Evolutionary conservation across 345 rosid species (phyloP).

Genomic region (Physaria fendleri): DNA sequence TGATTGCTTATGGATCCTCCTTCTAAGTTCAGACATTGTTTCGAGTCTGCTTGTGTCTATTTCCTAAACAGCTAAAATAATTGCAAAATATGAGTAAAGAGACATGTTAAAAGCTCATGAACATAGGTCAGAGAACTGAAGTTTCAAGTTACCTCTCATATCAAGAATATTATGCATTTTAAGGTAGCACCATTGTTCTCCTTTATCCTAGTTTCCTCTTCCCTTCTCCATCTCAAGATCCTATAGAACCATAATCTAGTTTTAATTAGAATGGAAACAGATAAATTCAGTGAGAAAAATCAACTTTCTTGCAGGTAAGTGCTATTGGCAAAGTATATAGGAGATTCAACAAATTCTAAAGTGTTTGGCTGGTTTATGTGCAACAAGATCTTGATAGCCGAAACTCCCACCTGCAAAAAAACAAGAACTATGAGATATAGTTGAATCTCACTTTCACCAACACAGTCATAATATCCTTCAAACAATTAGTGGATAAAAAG

Average conservation of each 20-base stretch:
- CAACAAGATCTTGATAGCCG: conserved; percentile 75
- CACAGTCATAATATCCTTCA: no score
- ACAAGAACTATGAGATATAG: no score
- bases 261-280: background rate
- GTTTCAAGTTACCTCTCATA: conserved; percentile 73
- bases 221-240: conserved; percentile 76
- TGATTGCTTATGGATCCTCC: no score
- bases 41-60: conserved; percentile 91
- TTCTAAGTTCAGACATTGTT: conserved; percentile 52
- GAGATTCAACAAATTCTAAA: conserved; percentile 60
- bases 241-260: conserved; percentile 33
- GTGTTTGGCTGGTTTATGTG: conserved; percentile 90
- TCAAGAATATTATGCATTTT: conserved; percentile 76
- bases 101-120: background rate
- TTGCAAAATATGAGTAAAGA: conserved; percentile 14
- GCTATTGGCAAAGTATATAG: conserved; percentile 82
- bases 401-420: conserved; percentile 77
- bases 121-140: background rate
- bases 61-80: conserved; percentile 68
- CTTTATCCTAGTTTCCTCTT: conserved; percentile 73
- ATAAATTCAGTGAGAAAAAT: no score
- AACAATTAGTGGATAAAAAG: no score
- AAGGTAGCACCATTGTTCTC: conserved; percentile 38
- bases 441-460: no score
- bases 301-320: no score